Base-by-base conservation (phyloP, 2,329 filamentous ascomycete species). In the Hymenoscyphus infarciens region DNA sequence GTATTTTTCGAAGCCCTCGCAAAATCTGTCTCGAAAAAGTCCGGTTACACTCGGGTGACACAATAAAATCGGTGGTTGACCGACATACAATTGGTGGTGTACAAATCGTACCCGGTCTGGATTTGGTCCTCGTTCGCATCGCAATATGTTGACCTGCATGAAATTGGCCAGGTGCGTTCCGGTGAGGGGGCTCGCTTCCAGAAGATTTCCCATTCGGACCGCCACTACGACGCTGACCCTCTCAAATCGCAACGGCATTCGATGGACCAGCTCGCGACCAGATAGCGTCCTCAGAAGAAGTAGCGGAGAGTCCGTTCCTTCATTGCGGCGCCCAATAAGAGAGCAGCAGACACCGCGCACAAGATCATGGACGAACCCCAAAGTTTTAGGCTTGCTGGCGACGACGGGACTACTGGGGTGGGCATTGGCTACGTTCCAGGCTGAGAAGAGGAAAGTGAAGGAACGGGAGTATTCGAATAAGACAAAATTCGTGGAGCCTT, bases 401-500 rank as follows among this genome's bases (percentile, higher is more conserved):
- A 66, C 57, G 11, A 67, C 67, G 11, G 71, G 63, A 6, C 27
- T 66, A 19, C 61, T 63, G 29, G 65, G 65, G 19, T 65, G 68
- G 57, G 63, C 59, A 25, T 19, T 67, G 27, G 68, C 66, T 13
- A 63, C 63, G 2, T 63, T 56, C 35, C 62, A 61, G 57, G 62
- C 61, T n/a, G 59, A 66, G 35, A 49, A 53, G 25, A 63, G 57
- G 57, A 64, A 31, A 31, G 60, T 31, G 11, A 63, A 56, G 54
- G 56, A 63, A 49, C 68, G 61, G 59, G 70, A 71, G n/a, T 75
- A 74, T 66, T 69, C 70, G 10, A 66, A 66, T 57, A 60, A 68
- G 13, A 57, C 59, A 11, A 75, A 74, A 55, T 74, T 71, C 52
- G 42, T 57, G 7, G 54, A 65, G 35, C 71, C 71, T 1, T 69